A percentile compares a stretch with the other conserved stretches of the same genome.
Conservation (phyloP, 1,284 basidiomycete species). For the Ganoderma boninense region DNA sequence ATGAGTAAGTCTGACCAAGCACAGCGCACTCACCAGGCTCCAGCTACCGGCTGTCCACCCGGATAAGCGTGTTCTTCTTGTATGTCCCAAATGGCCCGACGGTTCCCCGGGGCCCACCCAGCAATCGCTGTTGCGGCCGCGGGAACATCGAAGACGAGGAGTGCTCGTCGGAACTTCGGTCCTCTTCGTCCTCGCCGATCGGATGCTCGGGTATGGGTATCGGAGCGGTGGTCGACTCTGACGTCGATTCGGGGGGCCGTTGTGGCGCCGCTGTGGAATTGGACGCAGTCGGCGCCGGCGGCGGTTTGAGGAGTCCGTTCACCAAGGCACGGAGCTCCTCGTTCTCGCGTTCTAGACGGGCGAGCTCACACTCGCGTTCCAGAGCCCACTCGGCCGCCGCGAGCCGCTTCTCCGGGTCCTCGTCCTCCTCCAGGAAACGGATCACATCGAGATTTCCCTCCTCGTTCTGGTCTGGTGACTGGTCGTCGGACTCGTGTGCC, state of each 20-base stretch:
- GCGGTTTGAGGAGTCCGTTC: conserved; percentile 41
- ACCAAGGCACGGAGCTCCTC: conserved; percentile 78
- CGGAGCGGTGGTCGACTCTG: conserved; percentile 5
- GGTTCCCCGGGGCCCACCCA: conserved; percentile 51
- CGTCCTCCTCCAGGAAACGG: conserved; percentile 29
- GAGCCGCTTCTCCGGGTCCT: conserved; percentile 38
- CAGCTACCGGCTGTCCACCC: conserved; percentile 21
- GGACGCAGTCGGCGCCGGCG: conserved; percentile 8
- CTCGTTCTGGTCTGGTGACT: conserved; percentile 1
- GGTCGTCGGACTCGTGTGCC: conserved; percentile 2
- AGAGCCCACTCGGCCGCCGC: conserved; percentile 74
- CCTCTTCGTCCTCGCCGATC: conserved; percentile 15
- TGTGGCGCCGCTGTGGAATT: conserved; percentile 1
- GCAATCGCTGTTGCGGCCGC: conserved; percentile 37
- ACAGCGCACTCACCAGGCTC: background rate
- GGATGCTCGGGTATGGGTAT: conserved; percentile 16
- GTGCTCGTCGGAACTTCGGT: conserved; percentile 26
- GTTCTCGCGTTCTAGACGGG: conserved; percentile 88
- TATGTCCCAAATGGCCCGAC: conserved; percentile 56
- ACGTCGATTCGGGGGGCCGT: conserved; percentile 1
- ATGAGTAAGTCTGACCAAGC: background rate
- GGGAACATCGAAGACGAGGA: conserved; percentile 19
- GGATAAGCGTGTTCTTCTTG: conserved; percentile 38
- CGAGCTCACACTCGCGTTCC: conserved; percentile 88
- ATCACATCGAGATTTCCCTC: conserved; percentile 8